Percentiles rank a stretch among this genome's conserved stretches.
Evolutionary conservation across 768 basidiomycete genomes (phyloP).

Genomic region (Psilocybe azurescens): DNA sequence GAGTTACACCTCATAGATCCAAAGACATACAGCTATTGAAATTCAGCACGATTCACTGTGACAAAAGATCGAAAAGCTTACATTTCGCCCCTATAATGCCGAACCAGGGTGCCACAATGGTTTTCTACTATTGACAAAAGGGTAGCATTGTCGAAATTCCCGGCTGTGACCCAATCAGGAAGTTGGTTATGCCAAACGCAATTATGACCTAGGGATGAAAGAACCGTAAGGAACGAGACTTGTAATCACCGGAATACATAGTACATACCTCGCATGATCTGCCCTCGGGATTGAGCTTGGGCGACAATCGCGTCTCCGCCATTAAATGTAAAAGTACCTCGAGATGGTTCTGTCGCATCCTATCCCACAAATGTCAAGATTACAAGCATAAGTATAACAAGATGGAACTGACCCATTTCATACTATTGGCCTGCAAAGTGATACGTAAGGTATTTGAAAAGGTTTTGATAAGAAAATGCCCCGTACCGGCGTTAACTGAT

Average conservation of each 20-base stretch:
- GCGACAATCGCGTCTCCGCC: conserved; percentile 49
- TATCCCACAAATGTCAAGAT: conserved; percentile 20
- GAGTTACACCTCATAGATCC: not conserved
- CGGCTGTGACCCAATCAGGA: conserved; percentile 52
- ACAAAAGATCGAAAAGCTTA: conserved; percentile 24
- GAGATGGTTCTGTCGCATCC: conserved; percentile 58
- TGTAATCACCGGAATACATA: not conserved
- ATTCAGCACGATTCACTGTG: not conserved
- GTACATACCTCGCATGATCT: conserved; percentile 47
- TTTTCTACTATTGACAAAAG: conserved; percentile 49
- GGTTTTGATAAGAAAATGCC: not conserved
- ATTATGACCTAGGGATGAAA: conserved; percentile 39
- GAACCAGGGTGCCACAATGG: conserved; percentile 55
- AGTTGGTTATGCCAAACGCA: conserved; percentile 60
- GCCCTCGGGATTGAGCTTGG: conserved; percentile 49
- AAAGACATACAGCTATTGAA: conserved; percentile 11
- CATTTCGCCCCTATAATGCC: conserved; percentile 58
- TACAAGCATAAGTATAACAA: not conserved
- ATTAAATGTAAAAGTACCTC: conserved; percentile 51
- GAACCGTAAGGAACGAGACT: not conserved
- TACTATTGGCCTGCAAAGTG: conserved; percentile 43
- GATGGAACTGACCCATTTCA: conserved; percentile 56
- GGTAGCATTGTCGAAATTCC: conserved; percentile 45
- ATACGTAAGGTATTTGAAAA: not conserved
- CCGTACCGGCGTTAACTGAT: conserved; percentile 50